These are phyloP conservation scores for Colletotrichum lupini DNA, from an alignment of 2,329 filamentous ascomycete genomes.

Conservation along the genomic window DNA sequence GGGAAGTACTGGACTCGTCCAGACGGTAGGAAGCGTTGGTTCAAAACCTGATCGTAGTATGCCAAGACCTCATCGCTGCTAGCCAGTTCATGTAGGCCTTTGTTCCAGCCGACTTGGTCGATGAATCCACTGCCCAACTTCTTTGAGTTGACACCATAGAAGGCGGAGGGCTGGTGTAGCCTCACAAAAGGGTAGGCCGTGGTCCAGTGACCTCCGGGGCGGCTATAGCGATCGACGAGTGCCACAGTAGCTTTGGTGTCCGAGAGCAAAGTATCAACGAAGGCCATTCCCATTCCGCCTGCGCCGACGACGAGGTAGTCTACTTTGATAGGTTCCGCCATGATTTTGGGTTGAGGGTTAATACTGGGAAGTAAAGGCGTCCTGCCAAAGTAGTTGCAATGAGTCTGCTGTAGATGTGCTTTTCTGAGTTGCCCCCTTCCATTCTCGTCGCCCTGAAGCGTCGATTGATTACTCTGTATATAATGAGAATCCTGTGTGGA, in stretches of 20 bases:
- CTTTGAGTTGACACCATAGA: neutral
- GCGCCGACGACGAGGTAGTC: neutral
- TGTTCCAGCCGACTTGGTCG: neutral
- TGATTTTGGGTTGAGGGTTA: neutral
- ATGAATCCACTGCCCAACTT: neutral
- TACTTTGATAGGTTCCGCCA: neutral
- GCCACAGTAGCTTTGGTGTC: neutral
- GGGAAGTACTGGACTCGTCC: neutral
- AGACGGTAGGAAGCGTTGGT: neutral
- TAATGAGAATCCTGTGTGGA: too few species aligned
- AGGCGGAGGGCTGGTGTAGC: neutral
- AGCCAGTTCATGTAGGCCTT: neutral
- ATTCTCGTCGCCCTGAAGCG: rapidly evolving
- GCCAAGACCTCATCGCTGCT: neutral
- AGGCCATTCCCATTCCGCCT: neutral
- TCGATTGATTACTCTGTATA: too few species aligned
- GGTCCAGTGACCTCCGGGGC: neutral
- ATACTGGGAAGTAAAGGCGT: too few species aligned
- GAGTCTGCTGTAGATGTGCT: too few species aligned
- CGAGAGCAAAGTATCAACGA: neutral
- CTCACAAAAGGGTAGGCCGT: neutral
- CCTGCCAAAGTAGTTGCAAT: too few species aligned
- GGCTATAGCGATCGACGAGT: neutral
- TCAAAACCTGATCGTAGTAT: neutral
- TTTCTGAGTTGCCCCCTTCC: too few species aligned